A percentile compares a stretch with the other conserved stretches of the same genome.
These are phyloP conservation scores for Arthrobotrys conoides DNA, from an alignment of 2,329 filamentous ascomycete genomes.

Conservation along the genomic window DNA sequence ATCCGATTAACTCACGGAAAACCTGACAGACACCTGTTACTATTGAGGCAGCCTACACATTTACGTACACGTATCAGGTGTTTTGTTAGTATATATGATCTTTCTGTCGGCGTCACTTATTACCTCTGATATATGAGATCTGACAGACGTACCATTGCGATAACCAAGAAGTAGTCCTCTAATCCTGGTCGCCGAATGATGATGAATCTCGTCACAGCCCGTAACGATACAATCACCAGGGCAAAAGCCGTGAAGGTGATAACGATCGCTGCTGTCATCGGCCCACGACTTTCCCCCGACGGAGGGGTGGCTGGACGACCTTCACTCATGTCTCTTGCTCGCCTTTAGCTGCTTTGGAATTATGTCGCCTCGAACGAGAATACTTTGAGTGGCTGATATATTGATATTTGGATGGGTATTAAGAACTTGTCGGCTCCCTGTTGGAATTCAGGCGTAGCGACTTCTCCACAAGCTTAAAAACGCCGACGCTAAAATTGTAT, in stretches of 20 bases:
- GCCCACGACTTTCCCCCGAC: constrained; percentile 44
- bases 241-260: constrained; percentile 50
- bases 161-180: constrained; percentile 53
- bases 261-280: constrained; percentile 54
- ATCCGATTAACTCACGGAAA: constrained; percentile 33
- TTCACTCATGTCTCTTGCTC: constrained; percentile 27
- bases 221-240: constrained; percentile 26
- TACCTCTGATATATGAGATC: background rate
- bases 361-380: background rate
- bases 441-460: background rate
- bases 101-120: background rate
- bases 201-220: constrained; percentile 46
- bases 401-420: background rate
- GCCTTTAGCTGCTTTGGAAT: background rate
- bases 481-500: constrained; percentile 39
- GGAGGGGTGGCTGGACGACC: constrained; percentile 20
- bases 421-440: background rate
- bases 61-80: background rate
- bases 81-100: background rate
- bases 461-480: constrained; percentile 31
- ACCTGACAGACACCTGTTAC: constrained; percentile 55
- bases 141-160: constrained; percentile 41
- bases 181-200: constrained; percentile 50
- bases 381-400: background rate
- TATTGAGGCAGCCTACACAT: constrained; percentile 39